Percentiles rank a stretch among this genome's conserved stretches.
These are phyloP conservation scores for Yamadazyma scolyti DNA, from an alignment of 805 yeast species.

Conservation along the genomic window DNA sequence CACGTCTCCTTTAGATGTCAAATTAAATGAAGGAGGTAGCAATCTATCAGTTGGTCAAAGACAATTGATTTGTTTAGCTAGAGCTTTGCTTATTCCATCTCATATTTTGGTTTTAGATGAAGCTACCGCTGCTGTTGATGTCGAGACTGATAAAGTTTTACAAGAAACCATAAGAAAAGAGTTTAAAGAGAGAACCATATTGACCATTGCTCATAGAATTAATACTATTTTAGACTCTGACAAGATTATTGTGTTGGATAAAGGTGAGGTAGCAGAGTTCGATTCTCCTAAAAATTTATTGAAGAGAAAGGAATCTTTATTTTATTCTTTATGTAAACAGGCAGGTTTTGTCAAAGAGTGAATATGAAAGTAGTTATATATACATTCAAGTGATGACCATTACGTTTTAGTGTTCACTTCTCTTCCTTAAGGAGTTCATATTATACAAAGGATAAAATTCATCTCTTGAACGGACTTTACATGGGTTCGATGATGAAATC, in stretches of 20 bases:
- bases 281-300: constrained; percentile 68
- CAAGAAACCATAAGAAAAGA: constrained; percentile 76
- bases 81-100: constrained; percentile 64
- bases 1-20: constrained; percentile 13
- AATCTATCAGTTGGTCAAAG: constrained; percentile 51
- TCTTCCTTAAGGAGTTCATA: constrained; percentile 50
- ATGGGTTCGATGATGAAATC: constrained; percentile 23
- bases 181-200: constrained; percentile 69
- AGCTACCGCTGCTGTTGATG: constrained; percentile 87
- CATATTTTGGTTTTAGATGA: constrained; percentile 68
- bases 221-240: constrained; percentile 81
- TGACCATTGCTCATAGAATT: constrained; percentile 80
- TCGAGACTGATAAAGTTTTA: constrained; percentile 71
- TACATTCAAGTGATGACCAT: constrained; percentile 1
- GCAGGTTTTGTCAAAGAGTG: constrained; percentile 58
- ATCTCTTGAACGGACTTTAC: constrained; percentile 29
- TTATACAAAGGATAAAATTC: constrained; percentile 49
- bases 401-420: constrained; percentile 52
- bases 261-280: constrained; percentile 71
- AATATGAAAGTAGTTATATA: constrained; percentile 4
- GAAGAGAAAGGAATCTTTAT: constrained; percentile 60
- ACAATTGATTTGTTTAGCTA: constrained; percentile 67
- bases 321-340: constrained; percentile 74
- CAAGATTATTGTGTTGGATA: constrained; percentile 67
- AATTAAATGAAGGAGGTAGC: constrained; percentile 41